phyloP scores from a whole-genome alignment of 1,284 basidiomycete species.

The Heterobasidion annosum region DNA sequence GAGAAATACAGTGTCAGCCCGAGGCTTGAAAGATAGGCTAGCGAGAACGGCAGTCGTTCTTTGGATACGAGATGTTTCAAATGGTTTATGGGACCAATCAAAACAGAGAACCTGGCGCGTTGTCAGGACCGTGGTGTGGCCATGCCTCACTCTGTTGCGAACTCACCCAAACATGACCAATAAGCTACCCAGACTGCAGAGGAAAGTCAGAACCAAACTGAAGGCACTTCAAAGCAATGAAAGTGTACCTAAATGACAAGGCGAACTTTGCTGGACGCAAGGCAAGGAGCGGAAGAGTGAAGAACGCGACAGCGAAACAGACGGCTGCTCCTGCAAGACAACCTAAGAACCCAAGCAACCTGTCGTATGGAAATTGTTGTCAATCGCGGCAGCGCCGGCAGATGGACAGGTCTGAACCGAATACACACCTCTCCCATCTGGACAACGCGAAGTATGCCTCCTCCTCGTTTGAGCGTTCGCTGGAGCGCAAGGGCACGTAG shows the following conservation, averaged over 20 bases:
- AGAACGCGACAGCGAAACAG: conserved; percentile 93
- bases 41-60: conserved; percentile 84
- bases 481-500: conserved; percentile 85
- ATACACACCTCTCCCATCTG: conserved; percentile 75
- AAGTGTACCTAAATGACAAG: conserved; percentile 69
- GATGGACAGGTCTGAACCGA: neutral
- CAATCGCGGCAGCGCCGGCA: too few relatives aligned
- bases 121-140: neutral
- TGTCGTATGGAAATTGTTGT: conserved; percentile 17
- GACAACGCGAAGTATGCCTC: conserved; percentile 94
- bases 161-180: conserved; percentile 83
- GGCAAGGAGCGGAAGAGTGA: conserved; percentile 81
- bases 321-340: conserved; percentile 87
- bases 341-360: conserved; percentile 88
- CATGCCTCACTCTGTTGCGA: neutral
- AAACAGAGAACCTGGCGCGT: conserved; percentile 66
- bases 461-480: conserved; percentile 85
- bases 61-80: conserved; percentile 80
- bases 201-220: neutral
- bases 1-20: conserved; percentile 85
- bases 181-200: conserved; percentile 63
- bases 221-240: neutral
- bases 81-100: conserved; percentile 81
- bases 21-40: conserved; percentile 75
- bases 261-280: conserved; percentile 86